Evolutionary conservation across 192 early-diverging fungal species (phyloP).

Genomic region (Fimicolochytrium jonesii): DNA sequence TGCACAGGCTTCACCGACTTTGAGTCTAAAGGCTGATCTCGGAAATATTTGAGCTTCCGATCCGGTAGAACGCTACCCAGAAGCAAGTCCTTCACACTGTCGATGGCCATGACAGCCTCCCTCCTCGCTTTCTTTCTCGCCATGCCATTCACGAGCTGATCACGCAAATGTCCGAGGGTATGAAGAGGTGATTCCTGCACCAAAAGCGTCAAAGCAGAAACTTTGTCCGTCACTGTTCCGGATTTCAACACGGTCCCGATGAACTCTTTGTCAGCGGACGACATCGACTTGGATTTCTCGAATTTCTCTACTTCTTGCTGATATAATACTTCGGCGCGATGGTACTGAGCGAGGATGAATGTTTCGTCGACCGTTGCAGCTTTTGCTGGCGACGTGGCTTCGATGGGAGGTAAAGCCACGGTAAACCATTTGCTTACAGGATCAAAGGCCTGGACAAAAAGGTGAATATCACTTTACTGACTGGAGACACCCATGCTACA

Average conservation of each 20-base stretch:
- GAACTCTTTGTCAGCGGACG: constrained; percentile 80
- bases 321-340: constrained; percentile 60
- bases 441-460: constrained; percentile 12
- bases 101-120: constrained; percentile 79
- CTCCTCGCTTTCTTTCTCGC: constrained; percentile 85
- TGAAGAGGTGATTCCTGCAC: constrained; percentile 92
- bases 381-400: neutral
- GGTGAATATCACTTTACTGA: neutral
- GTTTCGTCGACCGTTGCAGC: constrained; percentile 8
- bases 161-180: constrained; percentile 70
- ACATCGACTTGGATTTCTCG: constrained; percentile 44
- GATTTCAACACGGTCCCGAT: constrained; percentile 81
- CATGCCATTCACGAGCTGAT: constrained; percentile 61
- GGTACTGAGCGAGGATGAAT: constrained; percentile 20
- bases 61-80: constrained; percentile 76
- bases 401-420: constrained; percentile 24
- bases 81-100: constrained; percentile 87
- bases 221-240: constrained; percentile 90
- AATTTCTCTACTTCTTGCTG: constrained; percentile 58
- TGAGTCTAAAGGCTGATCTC: constrained; percentile 76
- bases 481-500: neutral
- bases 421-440: constrained; percentile 32
- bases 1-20: constrained; percentile 60
- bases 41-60: constrained; percentile 88
- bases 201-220: constrained; percentile 88